Evolutionary conservation across 1,284 basidiomycete genomes (phyloP).

Genomic region (Puccinia polysora): DNA sequence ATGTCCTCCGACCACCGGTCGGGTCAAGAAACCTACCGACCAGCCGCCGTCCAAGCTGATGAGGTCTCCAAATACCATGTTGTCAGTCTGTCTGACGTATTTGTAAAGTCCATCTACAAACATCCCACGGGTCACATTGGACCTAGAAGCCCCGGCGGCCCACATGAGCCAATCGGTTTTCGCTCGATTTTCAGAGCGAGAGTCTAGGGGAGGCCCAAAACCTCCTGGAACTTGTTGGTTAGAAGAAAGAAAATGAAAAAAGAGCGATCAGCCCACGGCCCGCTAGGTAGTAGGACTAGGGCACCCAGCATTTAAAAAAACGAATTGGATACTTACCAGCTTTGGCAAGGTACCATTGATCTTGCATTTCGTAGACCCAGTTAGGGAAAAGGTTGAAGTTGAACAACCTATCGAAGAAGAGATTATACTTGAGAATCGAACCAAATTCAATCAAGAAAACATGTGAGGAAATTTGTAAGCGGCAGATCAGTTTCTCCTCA

Average conservation of each 20-base stretch:
- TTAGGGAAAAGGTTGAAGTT: slow-evolving; percentile 62
- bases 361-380: slow-evolving; percentile 64
- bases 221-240: slow-evolving; percentile 52
- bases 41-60: slow-evolving; percentile 45
- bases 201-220: slow-evolving; percentile 65
- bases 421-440: slow-evolving; percentile 65
- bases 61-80: slow-evolving; percentile 47
- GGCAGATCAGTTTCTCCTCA: too few relatives aligned
- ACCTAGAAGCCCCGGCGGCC: slow-evolving; percentile 42
- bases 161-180: slow-evolving; percentile 48
- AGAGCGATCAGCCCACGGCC: too few relatives aligned
- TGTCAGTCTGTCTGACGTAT: slow-evolving; percentile 60
- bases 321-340: slow-evolving; percentile 53
- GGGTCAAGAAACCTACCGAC: slow-evolving; percentile 46
- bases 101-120: slow-evolving; percentile 61
- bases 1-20: slow-evolving; percentile 50
- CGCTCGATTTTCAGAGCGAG: slow-evolving; percentile 55
- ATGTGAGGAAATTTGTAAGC: slow-evolving; percentile 47
- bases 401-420: slow-evolving; percentile 64
- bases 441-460: slow-evolving; percentile 53
- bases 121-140: slow-evolving; percentile 56
- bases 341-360: slow-evolving; percentile 62
- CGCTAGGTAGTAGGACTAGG: too few relatives aligned
- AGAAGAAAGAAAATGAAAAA: slow-evolving; percentile 15
- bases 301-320: too few relatives aligned